Evolutionary conservation across 768 basidiomycete species (phyloP).

Genomic region (Boletus barrowsii): DNA sequence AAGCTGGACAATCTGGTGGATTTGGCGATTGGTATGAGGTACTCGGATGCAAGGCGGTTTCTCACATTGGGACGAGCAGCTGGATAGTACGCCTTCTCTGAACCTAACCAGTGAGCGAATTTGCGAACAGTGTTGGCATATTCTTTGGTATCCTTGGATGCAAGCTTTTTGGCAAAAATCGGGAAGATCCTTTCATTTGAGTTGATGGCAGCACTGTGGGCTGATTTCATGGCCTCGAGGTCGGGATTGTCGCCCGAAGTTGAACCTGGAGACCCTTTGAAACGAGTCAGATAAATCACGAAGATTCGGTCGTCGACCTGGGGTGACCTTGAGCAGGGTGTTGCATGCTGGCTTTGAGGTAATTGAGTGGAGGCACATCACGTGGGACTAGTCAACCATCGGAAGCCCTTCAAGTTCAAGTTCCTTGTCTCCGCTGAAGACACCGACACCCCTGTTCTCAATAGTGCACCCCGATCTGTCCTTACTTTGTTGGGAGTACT

Average conservation of each 20-base stretch:
- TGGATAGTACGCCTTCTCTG: slow-evolving; percentile 51
- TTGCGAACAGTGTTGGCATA: slow-evolving; percentile 30
- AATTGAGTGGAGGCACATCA: neutral
- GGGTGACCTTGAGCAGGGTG: slow-evolving; percentile 4
- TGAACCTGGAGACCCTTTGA: slow-evolving; percentile 6
- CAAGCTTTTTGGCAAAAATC: slow-evolving; percentile 33
- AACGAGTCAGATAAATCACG: neutral
- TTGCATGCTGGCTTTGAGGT: slow-evolving; percentile 12
- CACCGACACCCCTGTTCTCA: too few relatives aligned
- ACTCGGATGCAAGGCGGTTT: neutral
- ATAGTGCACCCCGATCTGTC: too few relatives aligned
- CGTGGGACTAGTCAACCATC: slow-evolving; percentile 1
- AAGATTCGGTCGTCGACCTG: neutral
- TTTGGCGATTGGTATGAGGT: slow-evolving; percentile 2
- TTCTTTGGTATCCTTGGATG: slow-evolving; percentile 25
- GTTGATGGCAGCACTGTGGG: slow-evolving; percentile 18
- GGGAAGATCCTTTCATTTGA: slow-evolving; percentile 39
- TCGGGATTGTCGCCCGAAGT: neutral
- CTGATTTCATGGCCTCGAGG: slow-evolving; percentile 13
- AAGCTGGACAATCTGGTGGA: slow-evolving; percentile 48
- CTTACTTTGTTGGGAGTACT: too few relatives aligned
- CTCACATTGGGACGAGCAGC: slow-evolving; percentile 48
- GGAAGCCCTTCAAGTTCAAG: too few relatives aligned
- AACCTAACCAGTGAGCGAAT: slow-evolving; percentile 43
- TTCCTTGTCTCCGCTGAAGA: too few relatives aligned